Percentiles rank a stretch among this genome's conserved stretches.
Evolutionary conservation across 192 early-diverging fungal genomes (phyloP).

Genomic region (Backusella westeae): DNA sequence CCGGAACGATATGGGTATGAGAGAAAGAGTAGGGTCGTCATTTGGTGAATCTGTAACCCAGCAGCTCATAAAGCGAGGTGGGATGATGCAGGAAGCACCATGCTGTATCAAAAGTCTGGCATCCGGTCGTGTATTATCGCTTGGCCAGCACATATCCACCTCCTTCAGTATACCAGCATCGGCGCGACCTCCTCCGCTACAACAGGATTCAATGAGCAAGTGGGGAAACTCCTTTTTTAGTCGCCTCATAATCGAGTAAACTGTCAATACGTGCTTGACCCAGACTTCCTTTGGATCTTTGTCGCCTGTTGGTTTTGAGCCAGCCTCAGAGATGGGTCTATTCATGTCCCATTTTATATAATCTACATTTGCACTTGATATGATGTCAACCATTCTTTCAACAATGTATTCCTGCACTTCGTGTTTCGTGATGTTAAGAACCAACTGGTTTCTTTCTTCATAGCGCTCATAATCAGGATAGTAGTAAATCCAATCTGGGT

Average conservation of each 20-base stretch:
- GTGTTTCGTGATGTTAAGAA: slow-evolving; percentile 7
- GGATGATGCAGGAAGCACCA: slow-evolving; percentile 15
- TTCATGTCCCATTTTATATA: slow-evolving; percentile 37
- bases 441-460: slow-evolving; percentile 17
- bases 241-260: slow-evolving; percentile 5
- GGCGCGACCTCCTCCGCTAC: slow-evolving; percentile 25
- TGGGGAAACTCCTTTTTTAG: slow-evolving; percentile 4
- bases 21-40: neutral
- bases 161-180: neutral
- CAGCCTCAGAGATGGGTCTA: slow-evolving; percentile 18
- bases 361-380: slow-evolving; percentile 7
- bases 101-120: slow-evolving; percentile 24
- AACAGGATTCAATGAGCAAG: slow-evolving; percentile 22
- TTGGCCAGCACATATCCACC: slow-evolving; percentile 14
- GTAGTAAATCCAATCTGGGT: slow-evolving; percentile 30
- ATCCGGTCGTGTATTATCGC: slow-evolving; percentile 25
- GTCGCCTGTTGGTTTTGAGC: neutral
- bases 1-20: slow-evolving; percentile 17
- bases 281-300: slow-evolving; percentile 14
- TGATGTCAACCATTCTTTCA: neutral
- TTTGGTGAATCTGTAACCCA: slow-evolving; percentile 16
- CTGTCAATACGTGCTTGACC: slow-evolving; percentile 10
- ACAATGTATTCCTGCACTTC: slow-evolving; percentile 22
- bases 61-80: slow-evolving; percentile 13
- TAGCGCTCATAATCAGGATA: slow-evolving; percentile 6